Evolutionary conservation across 345 rosid genomes (phyloP), one percentile per base, ranked within the genome.

Genomic region (Kernera saxatilis): DNA sequence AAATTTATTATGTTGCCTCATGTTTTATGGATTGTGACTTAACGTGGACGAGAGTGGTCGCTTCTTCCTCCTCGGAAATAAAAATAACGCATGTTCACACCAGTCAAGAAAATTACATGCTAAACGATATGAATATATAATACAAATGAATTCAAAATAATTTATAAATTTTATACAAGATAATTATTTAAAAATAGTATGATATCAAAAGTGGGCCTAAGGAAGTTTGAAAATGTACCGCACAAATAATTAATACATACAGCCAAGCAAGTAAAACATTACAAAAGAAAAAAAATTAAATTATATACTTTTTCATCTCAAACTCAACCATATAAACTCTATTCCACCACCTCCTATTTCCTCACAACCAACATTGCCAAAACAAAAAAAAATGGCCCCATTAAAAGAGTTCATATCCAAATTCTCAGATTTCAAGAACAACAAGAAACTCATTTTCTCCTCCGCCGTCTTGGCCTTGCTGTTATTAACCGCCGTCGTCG

Each of bases 361-460:
- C 41, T 59, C 63, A 50, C 73, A 59, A 39, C 40, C 46, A 66
- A 57, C 43, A 54, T 19, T 62, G 2, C 56, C 51, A 43, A 14
- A 21, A 17, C 8, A 46, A 35, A 51, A 67, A 51, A 67, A 32
- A 50, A 74, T 74, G 78, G 48, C 73, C 51, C 62, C 78, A 59
- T 6, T 74, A 10, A 74, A 67, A 74, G 70, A 66, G 19, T 39
- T 73, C n/a, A 36, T 66, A 29, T 48, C 72, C 44, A 66, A 66
- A 67, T 64, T 73, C 17, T 66, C 60, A 29, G 72, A 73, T 30
- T 57, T 48, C 67, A 57, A 73, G 36, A 73, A 73, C 67, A 65
- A 48, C 69, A 74, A 74, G 35, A 69, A 59, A 60, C 70, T 75
- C 55, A 69, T 69, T 7, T 0, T 69, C 70, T 53, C 68, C 70